A percentile compares a stretch with the other conserved stretches of the same genome.
phyloP scores from a whole-genome alignment of 768 basidiomycete genomes.

The Suillus americanus region DNA sequence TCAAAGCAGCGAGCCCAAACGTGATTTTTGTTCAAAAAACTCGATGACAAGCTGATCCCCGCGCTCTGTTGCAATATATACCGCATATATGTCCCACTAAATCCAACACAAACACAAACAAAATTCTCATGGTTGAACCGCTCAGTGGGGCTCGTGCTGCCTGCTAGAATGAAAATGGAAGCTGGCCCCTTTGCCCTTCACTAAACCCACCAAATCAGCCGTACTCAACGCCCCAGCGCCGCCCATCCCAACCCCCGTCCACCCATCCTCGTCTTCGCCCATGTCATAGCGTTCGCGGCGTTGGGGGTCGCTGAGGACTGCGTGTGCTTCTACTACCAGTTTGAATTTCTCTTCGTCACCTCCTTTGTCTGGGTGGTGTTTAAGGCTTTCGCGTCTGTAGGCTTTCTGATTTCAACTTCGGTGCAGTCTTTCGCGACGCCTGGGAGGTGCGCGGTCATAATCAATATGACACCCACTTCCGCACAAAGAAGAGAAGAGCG shows the following conservation, averaged over 20 bases:
- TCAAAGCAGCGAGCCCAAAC: too few relatives aligned
- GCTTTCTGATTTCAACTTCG: slow-evolving; percentile 83
- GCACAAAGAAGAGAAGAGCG: not conserved
- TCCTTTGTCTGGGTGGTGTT: slow-evolving; percentile 88
- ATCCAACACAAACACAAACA: not conserved
- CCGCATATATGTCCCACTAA: not conserved
- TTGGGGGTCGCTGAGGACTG: slow-evolving; percentile 75
- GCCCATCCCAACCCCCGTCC: slow-evolving; percentile 40
- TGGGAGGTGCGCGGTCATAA: slow-evolving; percentile 1
- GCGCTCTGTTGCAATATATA: not conserved
- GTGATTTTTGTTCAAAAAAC: not conserved
- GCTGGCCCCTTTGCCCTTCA: slow-evolving; percentile 24
- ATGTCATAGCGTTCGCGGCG: slow-evolving; percentile 75
- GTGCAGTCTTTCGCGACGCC: slow-evolving; percentile 57
- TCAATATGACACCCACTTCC: not conserved
- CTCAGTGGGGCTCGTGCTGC: not conserved
- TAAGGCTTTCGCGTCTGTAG: slow-evolving; percentile 83
- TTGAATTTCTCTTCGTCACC: slow-evolving; percentile 98
- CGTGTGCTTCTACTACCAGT: slow-evolving; percentile 78
- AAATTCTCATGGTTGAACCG: not conserved
- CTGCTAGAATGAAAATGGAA: slow-evolving; percentile 26
- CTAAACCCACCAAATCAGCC: slow-evolving; percentile 44
- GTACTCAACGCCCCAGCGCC: slow-evolving; percentile 46
- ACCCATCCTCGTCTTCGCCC: slow-evolving; percentile 80
- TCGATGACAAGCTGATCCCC: not conserved